Percentiles rank a stretch among this genome's conserved stretches.
phyloP scores from a whole-genome alignment of 306 rosid species.

The Medicago arabica region DNA sequence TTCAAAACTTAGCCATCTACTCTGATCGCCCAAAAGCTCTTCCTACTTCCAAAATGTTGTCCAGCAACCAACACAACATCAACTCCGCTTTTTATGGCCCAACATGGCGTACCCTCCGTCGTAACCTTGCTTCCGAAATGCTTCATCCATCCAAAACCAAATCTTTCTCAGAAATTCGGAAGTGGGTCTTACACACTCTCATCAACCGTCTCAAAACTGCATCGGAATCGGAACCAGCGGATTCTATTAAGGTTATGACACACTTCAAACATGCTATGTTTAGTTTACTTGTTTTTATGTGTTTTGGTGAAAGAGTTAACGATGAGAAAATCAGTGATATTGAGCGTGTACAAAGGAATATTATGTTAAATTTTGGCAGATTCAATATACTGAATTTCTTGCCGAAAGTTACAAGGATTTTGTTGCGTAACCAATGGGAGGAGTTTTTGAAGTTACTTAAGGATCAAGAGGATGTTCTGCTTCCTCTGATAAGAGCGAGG shows the following conservation, averaged over 20 bases:
- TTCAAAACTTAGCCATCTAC: constrained; percentile 42
- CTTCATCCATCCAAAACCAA: constrained; percentile 41
- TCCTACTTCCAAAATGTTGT: not conserved
- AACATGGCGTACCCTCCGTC: constrained; percentile 53
- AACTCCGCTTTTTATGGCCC: constrained; percentile 43
- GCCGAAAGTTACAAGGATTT: constrained; percentile 13
- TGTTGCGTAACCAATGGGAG: constrained; percentile 28
- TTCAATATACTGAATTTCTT: constrained; percentile 35
- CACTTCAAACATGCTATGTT: constrained; percentile 36
- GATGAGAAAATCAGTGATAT: constrained; percentile 34
- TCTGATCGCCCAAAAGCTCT: constrained; percentile 42
- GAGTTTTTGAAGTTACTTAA: not conserved
- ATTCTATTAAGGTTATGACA: not conserved
- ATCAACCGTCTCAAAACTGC: constrained; percentile 4
- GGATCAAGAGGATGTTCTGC: not conserved
- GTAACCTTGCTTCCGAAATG: constrained; percentile 46
- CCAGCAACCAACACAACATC: constrained; percentile 38
- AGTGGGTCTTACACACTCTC: constrained; percentile 40
- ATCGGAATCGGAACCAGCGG: not conserved
- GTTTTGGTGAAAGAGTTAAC: constrained; percentile 39
- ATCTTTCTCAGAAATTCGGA: constrained; percentile 35
- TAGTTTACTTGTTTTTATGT: constrained; percentile 39
- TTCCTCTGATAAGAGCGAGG: constrained; percentile 26
- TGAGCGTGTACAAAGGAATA: constrained; percentile 19
- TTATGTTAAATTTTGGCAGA: not conserved